Evolutionary conservation across 2,329 filamentous ascomycete genomes (phyloP).

Genomic region (Ceratocystis cacaofunesta): DNA sequence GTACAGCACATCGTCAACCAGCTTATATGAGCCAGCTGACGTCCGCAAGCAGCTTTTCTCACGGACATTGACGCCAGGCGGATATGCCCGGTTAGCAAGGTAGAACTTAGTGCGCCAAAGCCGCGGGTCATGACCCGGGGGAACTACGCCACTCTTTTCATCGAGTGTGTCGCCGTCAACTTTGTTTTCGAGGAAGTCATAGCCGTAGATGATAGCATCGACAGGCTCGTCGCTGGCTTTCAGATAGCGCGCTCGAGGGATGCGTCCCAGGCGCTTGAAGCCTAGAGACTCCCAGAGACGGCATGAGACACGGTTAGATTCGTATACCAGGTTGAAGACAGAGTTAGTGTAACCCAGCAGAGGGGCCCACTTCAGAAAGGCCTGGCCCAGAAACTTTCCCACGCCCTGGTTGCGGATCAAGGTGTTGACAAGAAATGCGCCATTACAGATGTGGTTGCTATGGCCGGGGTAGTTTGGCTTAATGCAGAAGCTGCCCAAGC

Average conservation of each 20-base stretch:
- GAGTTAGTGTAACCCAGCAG: constrained; percentile 79
- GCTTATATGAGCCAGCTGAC: constrained; percentile 88
- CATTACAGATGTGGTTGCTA: constrained; percentile 84
- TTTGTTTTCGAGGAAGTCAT: constrained; percentile 39
- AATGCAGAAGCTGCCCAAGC: constrained; percentile 83
- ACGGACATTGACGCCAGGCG: constrained; percentile 78
- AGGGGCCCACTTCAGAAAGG: constrained; percentile 63
- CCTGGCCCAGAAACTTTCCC: constrained; percentile 60
- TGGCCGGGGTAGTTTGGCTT: constrained; percentile 87
- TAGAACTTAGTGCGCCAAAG: constrained; percentile 99
- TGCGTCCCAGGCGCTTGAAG: constrained; percentile 80
- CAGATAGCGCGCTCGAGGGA: constrained; percentile 56
- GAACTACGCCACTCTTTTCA: constrained; percentile 14
- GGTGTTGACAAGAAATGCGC: constrained; percentile 60
- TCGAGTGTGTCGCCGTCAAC: constrained; percentile 23
- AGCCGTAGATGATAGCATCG: constrained; percentile 66
- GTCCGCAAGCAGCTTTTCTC: constrained; percentile 91
- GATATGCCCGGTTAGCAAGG: constrained; percentile 86
- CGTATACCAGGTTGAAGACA: constrained; percentile 88
- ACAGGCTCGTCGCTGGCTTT: constrained; percentile 53
- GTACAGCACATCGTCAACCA: constrained; percentile 70
- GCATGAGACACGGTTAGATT: constrained; percentile 81
- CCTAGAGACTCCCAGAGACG: constrained; percentile 84
- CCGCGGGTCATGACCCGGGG: constrained; percentile 51
- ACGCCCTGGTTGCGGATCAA: constrained; percentile 59